A percentile compares a stretch with the other conserved stretches of the same genome.
phyloP scores from a whole-genome alignment of 2,329 filamentous ascomycete genomes.

The Cryphonectria radicalis region DNA sequence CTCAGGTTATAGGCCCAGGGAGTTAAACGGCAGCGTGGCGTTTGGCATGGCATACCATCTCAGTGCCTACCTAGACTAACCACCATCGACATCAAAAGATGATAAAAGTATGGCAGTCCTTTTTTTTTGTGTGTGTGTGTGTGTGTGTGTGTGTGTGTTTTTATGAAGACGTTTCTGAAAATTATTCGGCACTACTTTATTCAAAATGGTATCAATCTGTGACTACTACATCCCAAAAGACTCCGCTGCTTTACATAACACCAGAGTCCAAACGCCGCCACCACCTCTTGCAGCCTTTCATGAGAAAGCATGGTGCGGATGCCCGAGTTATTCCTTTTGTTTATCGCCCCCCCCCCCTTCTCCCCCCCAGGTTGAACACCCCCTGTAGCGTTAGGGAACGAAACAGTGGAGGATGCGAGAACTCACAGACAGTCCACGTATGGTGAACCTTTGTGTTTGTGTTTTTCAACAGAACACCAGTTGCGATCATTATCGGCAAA shows the following conservation, averaged over 20 bases:
- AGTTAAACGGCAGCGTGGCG: not conserved
- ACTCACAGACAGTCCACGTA: slow-evolving; percentile 27
- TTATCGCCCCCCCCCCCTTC: not conserved
- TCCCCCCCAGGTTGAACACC: not conserved
- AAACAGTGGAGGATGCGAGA: slow-evolving; percentile 26
- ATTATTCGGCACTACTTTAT: slow-evolving; percentile 19
- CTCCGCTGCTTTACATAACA: slow-evolving; percentile 8
- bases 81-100: not conserved
- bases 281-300: not conserved
- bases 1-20: not conserved
- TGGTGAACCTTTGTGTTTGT: not conserved
- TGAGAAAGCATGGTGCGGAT: not conserved
- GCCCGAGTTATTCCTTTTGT: not conserved
- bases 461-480: not conserved
- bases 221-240: slow-evolving; percentile 13
- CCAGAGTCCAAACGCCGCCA: not conserved
- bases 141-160: no score
- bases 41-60: not conserved
- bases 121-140: no score
- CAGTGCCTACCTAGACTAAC: not conserved
- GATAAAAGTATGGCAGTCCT: not conserved
- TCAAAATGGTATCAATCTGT: slow-evolving; percentile 28
- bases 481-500: not conserved
- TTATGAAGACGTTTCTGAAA: not conserved
- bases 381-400: slow-evolving; percentile 23